Evolutionary conservation across 208 protist species (phyloP), one percentile per base, ranked within the genome.

Genomic region (Leishmania arabica): DNA sequence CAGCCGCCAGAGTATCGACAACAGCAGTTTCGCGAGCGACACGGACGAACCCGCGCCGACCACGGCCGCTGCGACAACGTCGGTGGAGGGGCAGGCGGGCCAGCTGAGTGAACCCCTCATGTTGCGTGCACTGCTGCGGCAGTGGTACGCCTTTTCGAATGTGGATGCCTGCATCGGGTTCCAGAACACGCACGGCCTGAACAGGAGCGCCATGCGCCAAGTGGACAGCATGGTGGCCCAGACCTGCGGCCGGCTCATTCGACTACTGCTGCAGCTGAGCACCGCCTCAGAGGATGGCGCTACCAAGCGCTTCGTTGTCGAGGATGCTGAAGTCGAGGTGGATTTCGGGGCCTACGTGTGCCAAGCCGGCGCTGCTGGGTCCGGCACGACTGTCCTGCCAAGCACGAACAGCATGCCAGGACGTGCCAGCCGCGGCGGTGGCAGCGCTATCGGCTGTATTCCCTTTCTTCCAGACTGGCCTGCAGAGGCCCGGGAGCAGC

Each of bases 91-190:
- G 31, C 74, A 45, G 34, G 53, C 34, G 13, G 80, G 81, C 34
- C 77, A 89, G n/a, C 86, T 95, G 11, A 96, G 93, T 71, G 93
- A 96, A 70, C 93, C 93, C 24, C 83, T 96, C 51, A 60, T 95
- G 80, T 76, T 94, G 72, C 86, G 85, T 1, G 85, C 88, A 11
- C n/a, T 96, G 6, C 42, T 96, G 71, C 85, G 78, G 51, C 80
- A 88, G 24, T 95, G 93, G 91, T 96, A 95, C 76, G 71, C 89
- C n/a, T 90, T 83, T 72, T 71, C 79, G 1, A 86, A 62, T n/a
- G 51, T 65, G 17, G 69, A 83, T 6, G 86, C 86, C 27, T 65
- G 88, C 17, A 42, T 78, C 47, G 15, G 19, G 13, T 82, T 94
- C 64, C 47, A 83, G 19, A 56, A 19, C 37, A 60, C 60, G 13